Evolutionary conservation across 106 monocot genomes (phyloP), one percentile per base, ranked within the genome.

Genomic region (Hemerocallis citrina): DNA sequence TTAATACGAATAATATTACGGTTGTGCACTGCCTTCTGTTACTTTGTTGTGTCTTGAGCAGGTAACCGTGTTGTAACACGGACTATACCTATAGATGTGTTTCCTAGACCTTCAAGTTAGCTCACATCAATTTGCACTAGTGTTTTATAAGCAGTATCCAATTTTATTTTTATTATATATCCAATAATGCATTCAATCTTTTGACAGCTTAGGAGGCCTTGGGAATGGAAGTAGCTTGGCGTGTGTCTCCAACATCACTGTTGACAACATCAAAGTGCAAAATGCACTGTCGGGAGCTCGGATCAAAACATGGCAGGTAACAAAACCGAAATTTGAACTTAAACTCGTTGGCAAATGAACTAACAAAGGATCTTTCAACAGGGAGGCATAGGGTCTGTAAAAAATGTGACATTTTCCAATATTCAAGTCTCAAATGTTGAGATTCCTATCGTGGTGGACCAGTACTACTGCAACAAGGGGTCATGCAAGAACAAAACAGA

Each of bases 281-380:
- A 74, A 71, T 59, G 62, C 83, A 30, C 62, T 78, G 16, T 71
- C 67, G 34, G 84, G 80, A 10, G 77, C 76, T n/a, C 76, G 88
- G 36, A 88, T 88, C 74, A 88, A 88, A 62, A 88, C 88, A 60
- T 80, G 88, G 88, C 84, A 83, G 79, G 87, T 79, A 68, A 31
- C 7, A 34, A 14, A 7, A 19, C 35, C 21, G 20, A 37, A 22
- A 21, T 38, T 14, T 64, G 10, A 39, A 4, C 1, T 39, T 42
- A 6, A 19, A 21, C 38, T 42, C 15, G 1, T 23, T 44, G 0
- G 16, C 27, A 55, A 39, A 13, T 55, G 38, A 54, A 52, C 46
- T 0, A 25, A 41, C 3, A 40, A 19, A 23, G 20, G 37, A 70
- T n/a, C 22, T 6, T 24, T 52, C 39, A n/a, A 20, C 69, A 84